Evolutionary conservation across 305 asterid species (phyloP), one percentile per base, ranked within the genome.

Genomic region (Solanum hybrid): DNA sequence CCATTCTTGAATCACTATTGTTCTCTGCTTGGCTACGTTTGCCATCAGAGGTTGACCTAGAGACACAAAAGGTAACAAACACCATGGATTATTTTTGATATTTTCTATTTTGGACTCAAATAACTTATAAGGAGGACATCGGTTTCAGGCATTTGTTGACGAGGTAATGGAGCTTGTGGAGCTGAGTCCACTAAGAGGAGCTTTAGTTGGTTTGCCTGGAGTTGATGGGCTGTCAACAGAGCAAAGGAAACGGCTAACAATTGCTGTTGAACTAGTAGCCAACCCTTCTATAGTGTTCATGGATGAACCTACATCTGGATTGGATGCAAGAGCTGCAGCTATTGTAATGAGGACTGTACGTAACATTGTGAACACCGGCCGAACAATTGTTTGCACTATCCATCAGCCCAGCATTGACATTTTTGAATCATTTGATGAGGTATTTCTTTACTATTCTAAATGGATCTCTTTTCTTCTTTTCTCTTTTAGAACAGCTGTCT

Each of bases 161-260:
- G 99, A 97, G 94, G 98, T 97, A 86, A 97, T 97, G 99, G 97
- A 96, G 91, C 99, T 97, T 91, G 99, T 97, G 91, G 99, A 97
- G 95, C 98, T 97, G 90, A 91, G 94, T 88, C 96, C 98, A 90
- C 91, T 97, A 86, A 95, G 93, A 92, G 98, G 98, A 91, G 98
- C 98, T 86, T 93, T 97, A 93, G 97, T 96, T 89, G 99, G 99
- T 90, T 92, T 97, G 89, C 99, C 99, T 75, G 99, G 99, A 93
- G 94, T 97, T 91, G 96, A 97, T 88, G 99, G 99, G 79, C 90
- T 97, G 90, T 97, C 99, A 75, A 97, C 98, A 13, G 99, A 96
- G 95, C 99, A 97, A 95, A 93, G 99, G 90, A 97, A 96, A 89
- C 97, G 99, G 87, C 96, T 97, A 87, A 97, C 99, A 39, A 97